Conservation (phyloP, 805 yeast species). For the Zygoascus biomembranicola region DNA sequence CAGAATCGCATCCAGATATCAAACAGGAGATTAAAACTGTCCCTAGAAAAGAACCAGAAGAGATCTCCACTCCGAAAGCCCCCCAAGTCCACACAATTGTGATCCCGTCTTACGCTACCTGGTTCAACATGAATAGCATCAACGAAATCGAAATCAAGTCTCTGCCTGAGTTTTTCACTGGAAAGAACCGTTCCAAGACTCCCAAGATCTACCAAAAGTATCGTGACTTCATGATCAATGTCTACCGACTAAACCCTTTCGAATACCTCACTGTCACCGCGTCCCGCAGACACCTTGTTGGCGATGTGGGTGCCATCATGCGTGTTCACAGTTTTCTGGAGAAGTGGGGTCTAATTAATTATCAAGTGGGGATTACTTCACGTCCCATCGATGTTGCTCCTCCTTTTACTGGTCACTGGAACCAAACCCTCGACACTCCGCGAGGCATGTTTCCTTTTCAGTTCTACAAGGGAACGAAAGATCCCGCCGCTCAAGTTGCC, state of each 20-base stretch:
- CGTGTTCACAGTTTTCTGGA: conserved; percentile 78
- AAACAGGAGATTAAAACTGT: conserved; percentile 2
- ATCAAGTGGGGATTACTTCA: conserved; percentile 60
- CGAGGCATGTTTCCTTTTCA: conserved; percentile 71
- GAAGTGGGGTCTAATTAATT: conserved; percentile 89
- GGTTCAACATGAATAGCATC: conserved; percentile 71
- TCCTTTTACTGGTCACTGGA: conserved; percentile 94
- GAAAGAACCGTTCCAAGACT: conserved; percentile 67
- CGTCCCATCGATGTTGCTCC: conserved; percentile 84
- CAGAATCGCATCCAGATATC: not conserved
- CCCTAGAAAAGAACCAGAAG: conserved; percentile 37
- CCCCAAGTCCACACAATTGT: conserved; percentile 80
- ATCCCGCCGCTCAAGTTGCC: not conserved
- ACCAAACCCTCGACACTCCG: conserved; percentile 85
- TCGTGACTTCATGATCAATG: conserved; percentile 87
- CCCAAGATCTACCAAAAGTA: conserved; percentile 69
- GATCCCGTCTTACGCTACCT: conserved; percentile 84
- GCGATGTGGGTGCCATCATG: conserved; percentile 79
- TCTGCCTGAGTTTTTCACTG: conserved; percentile 83
- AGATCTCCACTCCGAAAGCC: conserved; percentile 58
- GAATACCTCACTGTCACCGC: conserved; percentile 87
- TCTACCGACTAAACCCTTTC: conserved; percentile 76
- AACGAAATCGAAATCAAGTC: conserved; percentile 76
- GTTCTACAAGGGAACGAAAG: conserved; percentile 3
- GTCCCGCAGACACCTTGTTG: conserved; percentile 76